Evolutionary conservation across 2,329 filamentous ascomycete species (phyloP), one percentile per base, ranked within the genome.

Genomic region (Alternaria sp.): DNA sequence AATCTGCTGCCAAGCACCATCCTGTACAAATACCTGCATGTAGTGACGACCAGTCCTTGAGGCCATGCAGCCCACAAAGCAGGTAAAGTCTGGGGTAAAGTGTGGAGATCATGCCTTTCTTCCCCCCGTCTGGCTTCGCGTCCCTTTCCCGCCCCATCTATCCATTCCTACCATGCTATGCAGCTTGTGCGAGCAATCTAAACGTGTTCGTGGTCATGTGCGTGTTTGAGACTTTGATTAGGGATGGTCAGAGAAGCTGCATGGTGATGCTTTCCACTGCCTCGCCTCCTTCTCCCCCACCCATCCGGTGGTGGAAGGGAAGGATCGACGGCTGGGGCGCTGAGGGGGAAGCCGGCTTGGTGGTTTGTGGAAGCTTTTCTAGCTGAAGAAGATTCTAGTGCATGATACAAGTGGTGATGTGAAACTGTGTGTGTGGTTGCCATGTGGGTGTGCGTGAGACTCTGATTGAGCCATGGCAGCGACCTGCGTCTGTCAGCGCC

Each of bases 21-120:
- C 47, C 47, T 41, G 37, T 41, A 50, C 47, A 50, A 6, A 30
- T 23, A 4, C 26, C 30, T 51, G 28, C 51, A 43, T 41, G 37
- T 41, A 41, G 37, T 41, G 37, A 41, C 37, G 37, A 41, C 37
- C 37, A 41, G 37, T 41, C 37, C 37, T 41, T 41, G 37, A 41
- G 37, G 37, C 37, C 37, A 41, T 41, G 37, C 37, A 41, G 37
- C 37, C 37, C 37, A 41, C 37, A 41, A 41, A 41, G 37, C 37
- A 41, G 37, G 37, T 25, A 54, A 54, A 54, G 64, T 67, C 66
- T 65, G 64, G 68, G 70, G 68, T 66, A 71, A 67, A 67, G 64
- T 68, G 47, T 50, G 47, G 47, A 50, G 47, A 28, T 50, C 14
- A 26, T 41, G 37, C 37, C 37, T 41, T 49, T 23, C 45, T 49